phyloP scores from a whole-genome alignment of 345 rosid genomes.

The Sonneratia caseolaris region DNA sequence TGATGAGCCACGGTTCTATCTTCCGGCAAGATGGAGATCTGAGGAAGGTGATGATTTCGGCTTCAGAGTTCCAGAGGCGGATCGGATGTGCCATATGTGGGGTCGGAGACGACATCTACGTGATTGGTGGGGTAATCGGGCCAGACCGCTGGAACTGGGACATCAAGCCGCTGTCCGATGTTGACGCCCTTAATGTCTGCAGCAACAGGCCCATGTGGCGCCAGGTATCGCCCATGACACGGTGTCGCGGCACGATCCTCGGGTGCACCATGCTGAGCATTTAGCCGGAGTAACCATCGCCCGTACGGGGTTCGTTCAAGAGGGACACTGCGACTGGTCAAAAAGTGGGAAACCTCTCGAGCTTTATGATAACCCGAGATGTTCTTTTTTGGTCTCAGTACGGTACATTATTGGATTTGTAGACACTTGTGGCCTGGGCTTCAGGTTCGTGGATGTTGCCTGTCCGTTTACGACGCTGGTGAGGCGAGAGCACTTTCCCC shows the following conservation, averaged over 20 bases:
- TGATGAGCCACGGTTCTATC: constrained; percentile 62
- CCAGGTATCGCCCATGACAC: constrained; percentile 67
- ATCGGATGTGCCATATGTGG: constrained; percentile 77
- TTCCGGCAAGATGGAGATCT: constrained; percentile 46
- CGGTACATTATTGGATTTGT: not conserved
- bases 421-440: not conserved
- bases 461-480: not conserved
- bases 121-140: constrained; percentile 88
- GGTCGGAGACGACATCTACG: constrained; percentile 55
- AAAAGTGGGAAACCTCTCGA: not conserved
- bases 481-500: not conserved
- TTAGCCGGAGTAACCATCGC: constrained; percentile 16
- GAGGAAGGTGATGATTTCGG: constrained; percentile 51
- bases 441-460: not conserved
- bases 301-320: not conserved
- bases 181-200: constrained; percentile 49
- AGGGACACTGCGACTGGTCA: not conserved
- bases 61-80: constrained; percentile 77
- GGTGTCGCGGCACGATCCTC: constrained; percentile 70
- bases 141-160: constrained; percentile 81
- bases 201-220: constrained; percentile 75
- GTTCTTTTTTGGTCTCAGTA: constrained; percentile 1
- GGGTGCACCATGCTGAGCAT: constrained; percentile 79
- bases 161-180: constrained; percentile 61
- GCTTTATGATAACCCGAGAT: not conserved